Conservation (phyloP, 1,139 yeast species). For the Candida frijolesensis region DNA sequence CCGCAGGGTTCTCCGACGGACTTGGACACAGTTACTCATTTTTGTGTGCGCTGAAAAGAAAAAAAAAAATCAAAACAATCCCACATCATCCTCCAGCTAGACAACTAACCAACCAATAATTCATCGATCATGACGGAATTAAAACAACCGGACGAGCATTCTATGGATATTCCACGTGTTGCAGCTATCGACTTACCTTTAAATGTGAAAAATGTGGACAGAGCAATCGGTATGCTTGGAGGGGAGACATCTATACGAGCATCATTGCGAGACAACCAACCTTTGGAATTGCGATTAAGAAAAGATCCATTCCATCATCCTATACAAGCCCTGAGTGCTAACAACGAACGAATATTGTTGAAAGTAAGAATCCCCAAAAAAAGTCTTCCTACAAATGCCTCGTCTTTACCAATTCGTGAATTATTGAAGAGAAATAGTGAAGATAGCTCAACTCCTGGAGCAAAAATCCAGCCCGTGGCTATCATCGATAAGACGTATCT, state of each 20-base stretch:
- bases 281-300: slow-evolving; percentile 60
- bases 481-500: slow-evolving; percentile 71
- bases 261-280: slow-evolving; percentile 28
- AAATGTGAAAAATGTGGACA: slow-evolving; percentile 59
- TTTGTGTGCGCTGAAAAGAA: background rate
- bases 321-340: slow-evolving; percentile 53
- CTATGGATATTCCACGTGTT: slow-evolving; percentile 75
- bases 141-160: slow-evolving; percentile 26
- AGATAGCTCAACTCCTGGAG: slow-evolving; percentile 24
- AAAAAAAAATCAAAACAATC: background rate
- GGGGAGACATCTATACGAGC: slow-evolving; percentile 55
- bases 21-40: background rate
- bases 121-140: slow-evolving; percentile 1
- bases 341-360: slow-evolving; percentile 64
- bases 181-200: slow-evolving; percentile 82
- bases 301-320: slow-evolving; percentile 85
- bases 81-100: background rate
- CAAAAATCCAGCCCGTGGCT: slow-evolving; percentile 61
- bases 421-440: slow-evolving; percentile 40
- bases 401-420: slow-evolving; percentile 51
- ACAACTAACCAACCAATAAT: background rate
- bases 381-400: slow-evolving; percentile 40
- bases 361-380: slow-evolving; percentile 71
- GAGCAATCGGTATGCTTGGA: slow-evolving; percentile 78
- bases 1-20: too few relatives aligned